A percentile compares a stretch with the other conserved stretches of the same genome.
These are phyloP conservation scores for Colletotrichum sp. DNA, from an alignment of 2,329 filamentous ascomycete genomes.

Conservation along the genomic window DNA sequence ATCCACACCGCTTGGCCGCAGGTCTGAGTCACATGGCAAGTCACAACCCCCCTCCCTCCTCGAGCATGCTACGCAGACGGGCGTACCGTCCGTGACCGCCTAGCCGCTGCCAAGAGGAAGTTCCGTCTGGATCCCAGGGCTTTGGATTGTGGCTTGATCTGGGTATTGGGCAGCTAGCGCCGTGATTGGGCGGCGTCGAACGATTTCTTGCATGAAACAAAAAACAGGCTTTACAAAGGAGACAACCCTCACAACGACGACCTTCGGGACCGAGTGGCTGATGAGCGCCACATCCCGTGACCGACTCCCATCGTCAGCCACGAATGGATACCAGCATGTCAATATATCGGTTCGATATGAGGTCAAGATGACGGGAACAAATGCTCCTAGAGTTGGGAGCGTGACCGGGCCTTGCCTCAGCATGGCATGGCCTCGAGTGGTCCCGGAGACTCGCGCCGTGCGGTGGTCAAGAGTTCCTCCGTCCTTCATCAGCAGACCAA, in stretches of 20 bases:
- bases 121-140: conserved; percentile 1
- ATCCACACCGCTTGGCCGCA: conserved; percentile 20
- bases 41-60: background rate
- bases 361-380: background rate
- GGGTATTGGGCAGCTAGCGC: background rate
- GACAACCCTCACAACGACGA: background rate
- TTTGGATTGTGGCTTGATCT: conserved; percentile 13
- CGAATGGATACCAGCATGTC: background rate
- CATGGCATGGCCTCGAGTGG: background rate
- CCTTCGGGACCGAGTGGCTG: background rate
- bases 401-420: background rate
- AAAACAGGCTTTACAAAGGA: background rate
- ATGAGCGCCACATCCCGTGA: background rate
- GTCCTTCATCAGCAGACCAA: conserved; percentile 1
- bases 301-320: background rate
- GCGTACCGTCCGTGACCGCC: conserved; percentile 9
- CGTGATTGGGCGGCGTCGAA: background rate
- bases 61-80: conserved; percentile 1
- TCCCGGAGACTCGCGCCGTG: background rate
- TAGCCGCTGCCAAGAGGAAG: background rate
- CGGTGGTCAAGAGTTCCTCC: background rate
- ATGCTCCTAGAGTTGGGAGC: background rate
- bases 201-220: background rate
- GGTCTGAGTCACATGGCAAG: conserved; percentile 22
- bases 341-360: background rate